Percentiles rank a stretch among this genome's conserved stretches.
phyloP scores from a whole-genome alignment of 2,329 filamentous ascomycete genomes.

The Cladosporium cucumerinum region DNA sequence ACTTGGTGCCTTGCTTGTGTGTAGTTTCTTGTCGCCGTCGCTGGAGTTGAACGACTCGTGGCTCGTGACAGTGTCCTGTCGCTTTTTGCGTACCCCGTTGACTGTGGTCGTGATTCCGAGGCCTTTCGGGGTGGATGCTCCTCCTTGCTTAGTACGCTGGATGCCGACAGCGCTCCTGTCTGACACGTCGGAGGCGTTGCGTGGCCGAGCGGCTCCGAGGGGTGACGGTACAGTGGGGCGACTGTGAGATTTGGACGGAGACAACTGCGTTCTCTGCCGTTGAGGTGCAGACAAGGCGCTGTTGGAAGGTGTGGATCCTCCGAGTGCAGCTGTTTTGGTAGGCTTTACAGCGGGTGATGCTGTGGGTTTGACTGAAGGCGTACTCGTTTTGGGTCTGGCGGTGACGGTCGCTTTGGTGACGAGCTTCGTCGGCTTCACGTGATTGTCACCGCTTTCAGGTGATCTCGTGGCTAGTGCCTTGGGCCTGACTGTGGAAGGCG shows the following conservation, averaged over 20 bases:
- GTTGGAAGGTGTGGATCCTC: constrained; percentile 13
- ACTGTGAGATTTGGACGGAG: constrained; percentile 28
- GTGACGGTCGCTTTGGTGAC: constrained; percentile 20
- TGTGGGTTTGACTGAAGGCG: constrained; percentile 20
- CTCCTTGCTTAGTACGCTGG: constrained; percentile 25
- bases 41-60: constrained; percentile 22
- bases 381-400: constrained; percentile 14
- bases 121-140: constrained; percentile 41
- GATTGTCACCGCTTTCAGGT: constrained; percentile 23
- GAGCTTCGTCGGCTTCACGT: constrained; percentile 24
- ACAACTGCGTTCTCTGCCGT: constrained; percentile 34
- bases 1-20: constrained; percentile 16
- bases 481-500: constrained; percentile 23
- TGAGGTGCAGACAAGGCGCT: constrained; percentile 17
- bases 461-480: constrained; percentile 19
- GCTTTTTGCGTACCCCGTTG: constrained; percentile 33
- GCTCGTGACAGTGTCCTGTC: constrained; percentile 33
- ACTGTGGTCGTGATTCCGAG: constrained; percentile 38
- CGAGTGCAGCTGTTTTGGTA: constrained; percentile 15
- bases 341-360: constrained; percentile 23
- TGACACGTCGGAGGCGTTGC: constrained; percentile 56
- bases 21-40: constrained; percentile 22
- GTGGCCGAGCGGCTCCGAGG: constrained; percentile 58
- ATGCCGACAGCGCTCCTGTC: constrained; percentile 27
- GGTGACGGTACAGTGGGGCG: constrained; percentile 61